A percentile compares a stretch with the other conserved stretches of the same genome.
phyloP scores from a whole-genome alignment of 306 rosid genomes.

The Rosa multiflora region DNA sequence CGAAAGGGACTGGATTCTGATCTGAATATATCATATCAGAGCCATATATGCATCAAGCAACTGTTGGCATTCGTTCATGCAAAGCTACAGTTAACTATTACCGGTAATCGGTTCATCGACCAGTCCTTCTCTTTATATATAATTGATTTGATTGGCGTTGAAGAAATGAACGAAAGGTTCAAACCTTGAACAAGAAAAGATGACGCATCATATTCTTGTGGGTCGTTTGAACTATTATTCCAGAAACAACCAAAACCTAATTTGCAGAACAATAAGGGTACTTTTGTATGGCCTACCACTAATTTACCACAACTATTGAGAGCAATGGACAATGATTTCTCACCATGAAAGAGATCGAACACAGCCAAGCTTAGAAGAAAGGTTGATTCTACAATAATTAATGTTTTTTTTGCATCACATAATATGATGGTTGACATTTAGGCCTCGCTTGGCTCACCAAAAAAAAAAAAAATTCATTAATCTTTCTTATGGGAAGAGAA shows the following conservation, averaged over 20 bases:
- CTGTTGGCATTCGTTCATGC: conserved; percentile 7
- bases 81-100: background rate
- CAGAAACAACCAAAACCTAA: conserved; percentile 3
- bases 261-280: background rate
- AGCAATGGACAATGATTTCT: background rate
- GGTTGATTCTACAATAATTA: background rate
- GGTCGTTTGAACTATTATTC: background rate
- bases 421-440: background rate
- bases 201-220: background rate
- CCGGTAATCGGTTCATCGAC: background rate
- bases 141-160: conserved; percentile 2
- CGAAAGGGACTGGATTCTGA: conserved; percentile 1
- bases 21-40: background rate
- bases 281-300: background rate
- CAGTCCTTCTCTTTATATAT: background rate
- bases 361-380: background rate
- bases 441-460: too few species aligned
- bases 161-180: background rate
- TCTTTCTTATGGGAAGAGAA: too few species aligned
- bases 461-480: too few species aligned
- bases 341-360: background rate
- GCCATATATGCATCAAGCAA: background rate
- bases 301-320: background rate
- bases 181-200: background rate
- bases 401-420: background rate